Evolutionary conservation across 208 protist genomes (phyloP).

Genomic region (Crithidia thermophila): DNA sequence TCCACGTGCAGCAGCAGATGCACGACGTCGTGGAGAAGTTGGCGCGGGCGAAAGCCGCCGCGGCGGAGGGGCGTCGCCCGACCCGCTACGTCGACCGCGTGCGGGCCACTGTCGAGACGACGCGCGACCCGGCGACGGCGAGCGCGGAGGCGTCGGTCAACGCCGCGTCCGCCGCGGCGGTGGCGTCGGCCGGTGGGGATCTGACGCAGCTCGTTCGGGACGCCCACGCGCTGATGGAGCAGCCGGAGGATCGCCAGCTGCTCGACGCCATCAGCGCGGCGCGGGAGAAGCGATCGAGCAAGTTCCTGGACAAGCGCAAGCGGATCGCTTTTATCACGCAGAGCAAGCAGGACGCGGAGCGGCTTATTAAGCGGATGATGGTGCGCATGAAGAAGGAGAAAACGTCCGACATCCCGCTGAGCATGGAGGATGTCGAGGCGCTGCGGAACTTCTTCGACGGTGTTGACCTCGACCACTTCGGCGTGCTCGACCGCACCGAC

Average conservation of each 20-base stretch:
- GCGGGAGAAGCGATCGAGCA: conserved; percentile 22
- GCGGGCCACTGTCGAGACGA: conserved; percentile 35
- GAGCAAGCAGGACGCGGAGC: conserved; percentile 46
- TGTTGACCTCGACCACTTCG: conserved; percentile 57
- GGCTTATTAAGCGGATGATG: conserved; percentile 57
- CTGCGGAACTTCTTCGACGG: conserved; percentile 74
- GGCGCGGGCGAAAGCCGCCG: conserved; percentile 38
- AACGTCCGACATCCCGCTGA: conserved; percentile 62
- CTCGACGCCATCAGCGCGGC: conserved; percentile 36
- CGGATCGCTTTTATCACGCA: conserved; percentile 53
- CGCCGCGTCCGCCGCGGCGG: background rate
- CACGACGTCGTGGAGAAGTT: conserved; percentile 44
- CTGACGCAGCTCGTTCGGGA: conserved; percentile 16
- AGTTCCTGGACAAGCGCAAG: conserved; percentile 42
- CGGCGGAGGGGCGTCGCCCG: conserved; percentile 14
- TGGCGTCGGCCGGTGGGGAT: conserved; percentile 10
- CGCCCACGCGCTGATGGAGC: conserved; percentile 10
- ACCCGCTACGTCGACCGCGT: conserved; percentile 40
- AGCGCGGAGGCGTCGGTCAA: background rate
- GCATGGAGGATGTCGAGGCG: conserved; percentile 63
- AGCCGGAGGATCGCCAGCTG: conserved; percentile 32
- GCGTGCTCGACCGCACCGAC: conserved; percentile 58
- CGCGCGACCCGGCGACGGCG: conserved; percentile 2
- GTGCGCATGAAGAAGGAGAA: conserved; percentile 53
- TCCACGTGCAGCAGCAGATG: conserved; percentile 43